These are phyloP conservation scores for Saccharomycopsis fibuligera DNA, from an alignment of 805 yeast genomes.

Conservation along the genomic window DNA sequence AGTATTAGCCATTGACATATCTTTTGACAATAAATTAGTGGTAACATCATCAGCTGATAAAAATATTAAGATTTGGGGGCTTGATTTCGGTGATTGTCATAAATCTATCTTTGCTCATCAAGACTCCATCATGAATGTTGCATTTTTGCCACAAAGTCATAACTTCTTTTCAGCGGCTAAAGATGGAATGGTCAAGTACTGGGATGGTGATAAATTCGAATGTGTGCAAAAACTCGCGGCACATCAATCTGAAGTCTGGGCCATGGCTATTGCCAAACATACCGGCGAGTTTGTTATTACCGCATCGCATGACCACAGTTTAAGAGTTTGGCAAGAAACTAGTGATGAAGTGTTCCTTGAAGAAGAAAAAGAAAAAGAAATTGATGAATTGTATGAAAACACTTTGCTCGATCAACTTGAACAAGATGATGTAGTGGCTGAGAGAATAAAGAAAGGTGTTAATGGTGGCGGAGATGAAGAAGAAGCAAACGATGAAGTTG, in stretches of 20 bases:
- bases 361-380: slow-evolving; percentile 93
- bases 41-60: slow-evolving; percentile 96
- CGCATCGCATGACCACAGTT: slow-evolving; percentile 88
- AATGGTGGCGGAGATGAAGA: slow-evolving; percentile 31
- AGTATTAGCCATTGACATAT: slow-evolving; percentile 85
- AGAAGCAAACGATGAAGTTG: slow-evolving; percentile 46
- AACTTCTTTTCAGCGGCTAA: slow-evolving; percentile 86
- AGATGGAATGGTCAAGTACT: slow-evolving; percentile 83
- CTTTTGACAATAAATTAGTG: slow-evolving; percentile 79
- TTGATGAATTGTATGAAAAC: slow-evolving; percentile 88
- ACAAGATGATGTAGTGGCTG: slow-evolving; percentile 45
- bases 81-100: slow-evolving; percentile 98
- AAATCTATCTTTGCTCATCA: slow-evolving; percentile 94
- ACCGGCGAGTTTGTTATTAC: slow-evolving; percentile 70
- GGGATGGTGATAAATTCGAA: slow-evolving; percentile 98
- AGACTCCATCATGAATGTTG: slow-evolving; percentile 87
- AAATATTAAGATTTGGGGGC: slow-evolving; percentile 96
- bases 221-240: slow-evolving; percentile 81
- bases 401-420: slow-evolving; percentile 70
- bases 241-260: slow-evolving; percentile 94
- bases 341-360: slow-evolving; percentile 95
- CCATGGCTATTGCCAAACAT: slow-evolving; percentile 60
- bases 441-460: slow-evolving; percentile 33
- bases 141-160: slow-evolving; percentile 78
- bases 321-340: slow-evolving; percentile 89